Evolutionary conservation across 257 asterid genomes (phyloP).

Genomic region (Paulownia fortunei): DNA sequence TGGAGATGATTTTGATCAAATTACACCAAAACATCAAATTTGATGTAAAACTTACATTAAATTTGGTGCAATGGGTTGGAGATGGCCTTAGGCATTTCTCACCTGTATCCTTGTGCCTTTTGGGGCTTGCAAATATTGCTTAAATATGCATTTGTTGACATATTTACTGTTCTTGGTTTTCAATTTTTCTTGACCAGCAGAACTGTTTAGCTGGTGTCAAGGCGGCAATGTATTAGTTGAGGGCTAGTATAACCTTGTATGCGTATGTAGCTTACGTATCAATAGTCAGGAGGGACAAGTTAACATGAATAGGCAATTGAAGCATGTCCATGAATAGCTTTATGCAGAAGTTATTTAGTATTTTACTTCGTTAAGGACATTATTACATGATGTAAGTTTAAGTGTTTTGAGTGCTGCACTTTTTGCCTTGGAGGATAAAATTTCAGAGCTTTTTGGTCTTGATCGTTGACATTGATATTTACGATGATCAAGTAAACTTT

Average conservation of each 20-base stretch:
- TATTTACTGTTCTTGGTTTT: neutral
- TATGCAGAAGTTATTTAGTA: neutral
- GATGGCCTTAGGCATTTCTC: conserved; percentile 17
- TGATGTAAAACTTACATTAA: no score
- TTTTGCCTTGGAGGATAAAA: neutral
- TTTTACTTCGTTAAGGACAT: neutral
- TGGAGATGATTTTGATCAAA: no score
- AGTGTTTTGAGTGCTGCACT: neutral
- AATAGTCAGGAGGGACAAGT: neutral
- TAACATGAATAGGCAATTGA: neutral
- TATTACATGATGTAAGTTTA: neutral
- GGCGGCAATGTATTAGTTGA: neutral
- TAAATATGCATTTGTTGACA: neutral
- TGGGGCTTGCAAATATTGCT: neutral
- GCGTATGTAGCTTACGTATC: neutral
- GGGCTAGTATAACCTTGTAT: neutral
- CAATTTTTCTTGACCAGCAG: neutral
- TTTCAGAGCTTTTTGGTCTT: neutral
- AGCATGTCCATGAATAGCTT: neutral
- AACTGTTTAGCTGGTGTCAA: neutral
- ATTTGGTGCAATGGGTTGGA: no score
- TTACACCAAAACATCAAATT: no score
- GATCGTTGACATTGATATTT: neutral
- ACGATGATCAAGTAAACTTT: neutral
- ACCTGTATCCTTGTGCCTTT: conserved; percentile 11